Evolutionary conservation across 108 stramenopile species (phyloP).

Genomic region (Hondaea fermentalgiana): DNA sequence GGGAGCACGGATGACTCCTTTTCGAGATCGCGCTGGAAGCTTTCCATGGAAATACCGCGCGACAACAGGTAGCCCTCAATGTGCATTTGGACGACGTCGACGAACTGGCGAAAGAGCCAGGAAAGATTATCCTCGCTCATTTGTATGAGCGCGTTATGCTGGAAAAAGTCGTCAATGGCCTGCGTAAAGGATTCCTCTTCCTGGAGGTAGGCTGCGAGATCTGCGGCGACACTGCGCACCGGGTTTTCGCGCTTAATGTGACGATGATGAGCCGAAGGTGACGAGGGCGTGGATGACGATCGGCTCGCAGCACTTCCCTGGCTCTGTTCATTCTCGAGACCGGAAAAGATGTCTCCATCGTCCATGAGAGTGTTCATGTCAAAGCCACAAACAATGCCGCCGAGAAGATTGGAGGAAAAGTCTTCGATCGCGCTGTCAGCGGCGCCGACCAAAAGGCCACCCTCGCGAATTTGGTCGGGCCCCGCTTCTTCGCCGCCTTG

Average conservation of each 20-base stretch:
- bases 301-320: too few relatives aligned
- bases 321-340: too few relatives aligned
- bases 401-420: slow-evolving; percentile 11
- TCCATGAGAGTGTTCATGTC: background rate
- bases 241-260: background rate
- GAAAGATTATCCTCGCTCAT: background rate
- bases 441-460: background rate
- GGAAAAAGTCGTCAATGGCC: background rate
- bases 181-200: background rate
- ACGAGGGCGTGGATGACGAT: too few relatives aligned
- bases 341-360: background rate
- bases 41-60: background rate
- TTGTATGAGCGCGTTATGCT: background rate
- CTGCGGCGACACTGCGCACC: background rate
- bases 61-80: background rate
- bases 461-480: background rate
- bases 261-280: too few relatives aligned
- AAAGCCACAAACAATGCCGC: slow-evolving; percentile 1
- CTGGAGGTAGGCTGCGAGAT: background rate
- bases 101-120: background rate
- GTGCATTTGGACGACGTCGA: background rate
- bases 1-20: background rate
- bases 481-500: too few relatives aligned
- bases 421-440: background rate
- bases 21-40: background rate